Evolutionary conservation across 176 grass and related monocot genomes (phyloP).

Genomic region (Paspalum notatum): DNA sequence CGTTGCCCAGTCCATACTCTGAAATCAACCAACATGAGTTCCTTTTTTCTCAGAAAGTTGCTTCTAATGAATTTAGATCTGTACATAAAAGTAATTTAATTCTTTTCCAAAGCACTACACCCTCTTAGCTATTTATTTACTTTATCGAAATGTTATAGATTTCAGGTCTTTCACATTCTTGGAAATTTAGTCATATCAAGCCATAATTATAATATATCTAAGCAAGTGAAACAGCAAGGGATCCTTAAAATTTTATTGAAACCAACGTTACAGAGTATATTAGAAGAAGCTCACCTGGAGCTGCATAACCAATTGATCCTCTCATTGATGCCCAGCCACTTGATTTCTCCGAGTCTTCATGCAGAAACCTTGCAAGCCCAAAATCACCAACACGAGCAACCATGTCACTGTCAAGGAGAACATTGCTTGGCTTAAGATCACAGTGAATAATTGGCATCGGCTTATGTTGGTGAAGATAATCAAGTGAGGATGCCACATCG

Average conservation of each 20-base stretch:
- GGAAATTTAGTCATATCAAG: too few relatives aligned
- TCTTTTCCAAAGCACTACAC: too few relatives aligned
- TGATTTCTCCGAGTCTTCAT: background rate
- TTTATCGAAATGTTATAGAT: too few relatives aligned
- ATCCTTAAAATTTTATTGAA: background rate
- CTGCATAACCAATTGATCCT: constrained; percentile 33
- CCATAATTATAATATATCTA: background rate
- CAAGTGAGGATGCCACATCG: constrained; percentile 14
- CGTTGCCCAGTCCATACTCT: constrained; percentile 35
- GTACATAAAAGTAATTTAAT: too few relatives aligned
- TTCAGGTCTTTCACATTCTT: too few relatives aligned
- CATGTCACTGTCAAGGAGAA: constrained; percentile 16
- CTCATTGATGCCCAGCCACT: constrained; percentile 32
- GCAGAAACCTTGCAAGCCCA: constrained; percentile 27
- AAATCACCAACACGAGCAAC: constrained; percentile 41
- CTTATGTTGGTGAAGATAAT: constrained; percentile 32
- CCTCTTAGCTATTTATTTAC: too few relatives aligned
- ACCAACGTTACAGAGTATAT: background rate
- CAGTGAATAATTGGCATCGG: constrained; percentile 7
- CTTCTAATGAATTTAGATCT: too few relatives aligned
- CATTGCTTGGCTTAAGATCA: constrained; percentile 39
- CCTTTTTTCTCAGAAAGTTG: too few relatives aligned
- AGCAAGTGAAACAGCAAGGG: background rate
- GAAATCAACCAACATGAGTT: background rate
- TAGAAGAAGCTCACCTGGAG: constrained; percentile 17